A percentile compares a stretch with the other conserved stretches of the same genome.
Conservation (phyloP, 441 rosid species). For the Aleurites moluccanus region DNA sequence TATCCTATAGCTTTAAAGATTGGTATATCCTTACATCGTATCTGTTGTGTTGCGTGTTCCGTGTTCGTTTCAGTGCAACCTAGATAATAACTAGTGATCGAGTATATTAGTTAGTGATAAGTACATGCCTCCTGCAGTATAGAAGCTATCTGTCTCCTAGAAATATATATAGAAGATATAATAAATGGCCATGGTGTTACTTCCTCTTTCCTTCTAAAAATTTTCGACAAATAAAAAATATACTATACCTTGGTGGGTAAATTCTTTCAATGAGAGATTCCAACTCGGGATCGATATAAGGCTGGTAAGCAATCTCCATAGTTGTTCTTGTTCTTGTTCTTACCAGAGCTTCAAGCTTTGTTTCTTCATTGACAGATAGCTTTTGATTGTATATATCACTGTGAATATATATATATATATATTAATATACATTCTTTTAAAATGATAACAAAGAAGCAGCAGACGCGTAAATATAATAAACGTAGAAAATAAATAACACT, state of each 20-base stretch:
- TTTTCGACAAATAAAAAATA: no score
- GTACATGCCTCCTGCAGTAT: no score
- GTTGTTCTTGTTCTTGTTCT: slow-evolving; percentile 19
- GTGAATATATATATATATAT: background rate
- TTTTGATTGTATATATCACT: background rate
- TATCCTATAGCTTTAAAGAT: no score
- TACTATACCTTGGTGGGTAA: slow-evolving; percentile 66
- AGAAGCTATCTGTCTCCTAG: no score
- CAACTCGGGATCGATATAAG: slow-evolving; percentile 71
- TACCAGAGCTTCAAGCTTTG: slow-evolving; percentile 12
- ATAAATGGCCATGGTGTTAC: no score
- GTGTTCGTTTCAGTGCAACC: no score
- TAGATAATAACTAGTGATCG: no score
- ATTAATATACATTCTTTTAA: background rate
- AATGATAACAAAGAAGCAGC: background rate
- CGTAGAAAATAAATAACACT: slow-evolving; percentile 22
- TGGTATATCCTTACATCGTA: no score
- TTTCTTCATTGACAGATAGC: slow-evolving; percentile 4
- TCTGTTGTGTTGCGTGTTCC: no score
- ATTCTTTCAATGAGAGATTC: slow-evolving; percentile 83
- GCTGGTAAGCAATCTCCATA: slow-evolving; percentile 69
- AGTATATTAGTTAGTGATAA: no score
- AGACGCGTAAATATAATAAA: slow-evolving; percentile 8
- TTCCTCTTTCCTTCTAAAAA: no score
- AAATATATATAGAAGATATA: no score